A percentile compares a stretch with the other conserved stretches of the same genome.
Evolutionary conservation across 1,284 basidiomycete species (phyloP).

Genomic region (Golubevia pallescens): DNA sequence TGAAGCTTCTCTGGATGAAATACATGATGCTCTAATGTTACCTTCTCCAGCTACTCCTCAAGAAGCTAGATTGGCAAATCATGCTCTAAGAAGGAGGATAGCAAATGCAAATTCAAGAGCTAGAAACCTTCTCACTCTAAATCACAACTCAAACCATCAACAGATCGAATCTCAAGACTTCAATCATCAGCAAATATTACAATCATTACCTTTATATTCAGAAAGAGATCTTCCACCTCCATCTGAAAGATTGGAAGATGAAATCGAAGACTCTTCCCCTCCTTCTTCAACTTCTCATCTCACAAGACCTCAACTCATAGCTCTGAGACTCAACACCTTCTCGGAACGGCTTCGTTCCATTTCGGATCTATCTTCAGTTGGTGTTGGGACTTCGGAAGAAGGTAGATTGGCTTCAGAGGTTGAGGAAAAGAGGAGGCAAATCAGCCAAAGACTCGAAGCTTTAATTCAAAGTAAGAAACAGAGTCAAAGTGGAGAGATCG

Average conservation of each 20-base stretch:
- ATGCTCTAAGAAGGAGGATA: neutral
- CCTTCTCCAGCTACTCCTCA: slow-evolving; percentile 24
- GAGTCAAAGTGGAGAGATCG: neutral
- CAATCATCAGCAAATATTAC: neutral
- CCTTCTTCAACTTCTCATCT: too few species aligned
- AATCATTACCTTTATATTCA: too few species aligned
- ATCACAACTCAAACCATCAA: slow-evolving; percentile 5
- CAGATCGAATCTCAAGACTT: neutral
- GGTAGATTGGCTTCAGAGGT: too few species aligned
- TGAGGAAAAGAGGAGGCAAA: neutral
- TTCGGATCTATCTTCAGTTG: too few species aligned
- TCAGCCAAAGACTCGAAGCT: neutral
- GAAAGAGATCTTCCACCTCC: too few species aligned
- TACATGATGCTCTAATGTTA: slow-evolving; percentile 43
- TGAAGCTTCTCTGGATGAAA: slow-evolving; percentile 41
- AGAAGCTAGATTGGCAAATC: slow-evolving; percentile 20
- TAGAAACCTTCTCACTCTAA: slow-evolving; percentile 13
- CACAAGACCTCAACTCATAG: too few species aligned
- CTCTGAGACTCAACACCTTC: too few species aligned
- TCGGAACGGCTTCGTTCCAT: too few species aligned
- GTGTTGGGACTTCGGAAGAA: too few species aligned
- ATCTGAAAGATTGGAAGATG: too few species aligned
- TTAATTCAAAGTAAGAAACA: neutral
- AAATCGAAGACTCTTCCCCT: too few species aligned
- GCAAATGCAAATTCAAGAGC: neutral